A percentile compares a stretch with the other conserved stretches of the same genome.
phyloP scores from a whole-genome alignment of 805 yeast species.

The Wickerhamiella australiensis region DNA sequence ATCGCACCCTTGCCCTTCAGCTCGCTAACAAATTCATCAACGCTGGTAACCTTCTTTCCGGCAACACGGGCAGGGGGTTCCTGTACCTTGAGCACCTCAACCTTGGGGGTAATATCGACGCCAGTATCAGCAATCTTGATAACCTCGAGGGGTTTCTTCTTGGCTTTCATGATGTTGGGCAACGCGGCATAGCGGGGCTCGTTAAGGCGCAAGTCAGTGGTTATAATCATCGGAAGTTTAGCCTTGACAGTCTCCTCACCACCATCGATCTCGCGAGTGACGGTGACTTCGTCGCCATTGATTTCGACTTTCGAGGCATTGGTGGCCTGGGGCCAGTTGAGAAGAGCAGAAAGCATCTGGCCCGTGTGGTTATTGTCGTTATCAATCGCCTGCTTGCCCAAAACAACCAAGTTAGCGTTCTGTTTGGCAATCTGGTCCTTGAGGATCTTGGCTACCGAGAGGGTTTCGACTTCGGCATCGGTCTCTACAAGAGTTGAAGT shows the following conservation, averaged over 20 bases:
- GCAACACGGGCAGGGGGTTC: slow-evolving; percentile 79
- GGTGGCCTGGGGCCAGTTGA: slow-evolving; percentile 95
- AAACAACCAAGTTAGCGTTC: slow-evolving; percentile 62
- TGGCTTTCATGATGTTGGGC: slow-evolving; percentile 97
- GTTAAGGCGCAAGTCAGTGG: slow-evolving; percentile 87
- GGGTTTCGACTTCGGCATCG: slow-evolving; percentile 62
- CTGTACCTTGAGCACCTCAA: slow-evolving; percentile 58
- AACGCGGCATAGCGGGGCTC: slow-evolving; percentile 92
- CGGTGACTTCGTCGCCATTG: slow-evolving; percentile 40
- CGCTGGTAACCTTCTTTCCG: slow-evolving; percentile 67
- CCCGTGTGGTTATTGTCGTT: slow-evolving; percentile 94
- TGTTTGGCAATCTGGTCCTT: slow-evolving; percentile 58
- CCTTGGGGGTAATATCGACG: slow-evolving; percentile 49
- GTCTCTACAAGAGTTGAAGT: slow-evolving; percentile 69
- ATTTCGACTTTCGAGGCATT: slow-evolving; percentile 78
- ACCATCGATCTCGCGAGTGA: slow-evolving; percentile 90
- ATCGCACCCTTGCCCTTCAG: slow-evolving; percentile 54
- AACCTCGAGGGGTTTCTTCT: slow-evolving; percentile 80
- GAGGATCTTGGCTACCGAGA: slow-evolving; percentile 77
- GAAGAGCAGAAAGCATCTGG: slow-evolving; percentile 85
- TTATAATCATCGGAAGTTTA: slow-evolving; percentile 69
- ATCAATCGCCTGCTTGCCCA: slow-evolving; percentile 96
- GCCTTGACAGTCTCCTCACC: slow-evolving; percentile 78
- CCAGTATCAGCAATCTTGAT: slow-evolving; percentile 55
- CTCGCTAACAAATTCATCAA: slow-evolving; percentile 70